These are phyloP conservation scores for Malassezia globosa DNA, from an alignment of 1,284 basidiomycete genomes.

Conservation along the genomic window DNA sequence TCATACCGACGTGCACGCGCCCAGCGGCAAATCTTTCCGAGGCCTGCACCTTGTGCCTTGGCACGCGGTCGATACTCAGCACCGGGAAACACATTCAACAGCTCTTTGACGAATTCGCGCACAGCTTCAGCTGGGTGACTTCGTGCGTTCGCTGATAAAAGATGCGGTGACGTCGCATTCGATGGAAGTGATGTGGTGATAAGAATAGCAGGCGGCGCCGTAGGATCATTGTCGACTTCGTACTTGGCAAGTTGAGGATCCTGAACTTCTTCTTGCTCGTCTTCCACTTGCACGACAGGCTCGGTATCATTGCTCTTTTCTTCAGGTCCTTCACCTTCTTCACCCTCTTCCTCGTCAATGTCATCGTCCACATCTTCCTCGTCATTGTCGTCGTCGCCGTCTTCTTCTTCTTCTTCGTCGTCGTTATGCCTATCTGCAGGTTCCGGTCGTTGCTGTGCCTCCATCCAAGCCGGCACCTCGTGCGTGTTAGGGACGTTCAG, in stretches of 20 bases:
- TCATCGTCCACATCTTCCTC: background rate
- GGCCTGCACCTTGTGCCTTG: slow-evolving; percentile 83
- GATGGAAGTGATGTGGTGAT: slow-evolving; percentile 44
- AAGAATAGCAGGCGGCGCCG: slow-evolving; percentile 34
- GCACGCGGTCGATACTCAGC: slow-evolving; percentile 82
- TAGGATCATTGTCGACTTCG: slow-evolving; percentile 31
- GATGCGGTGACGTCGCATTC: slow-evolving; percentile 33
- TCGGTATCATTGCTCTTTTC: slow-evolving; percentile 19
- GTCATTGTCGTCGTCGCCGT: slow-evolving; percentile 22
- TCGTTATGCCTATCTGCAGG: background rate
- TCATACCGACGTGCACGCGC: slow-evolving; percentile 75
- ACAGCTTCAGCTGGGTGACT: slow-evolving; percentile 48
- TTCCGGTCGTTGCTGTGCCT: background rate
- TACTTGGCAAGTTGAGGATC: slow-evolving; percentile 20
- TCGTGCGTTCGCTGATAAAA: slow-evolving; percentile 53
- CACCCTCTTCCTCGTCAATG: slow-evolving; percentile 18
- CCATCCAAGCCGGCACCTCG: slow-evolving; percentile 49
- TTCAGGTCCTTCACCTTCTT: slow-evolving; percentile 16
- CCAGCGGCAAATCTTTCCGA: slow-evolving; percentile 88
- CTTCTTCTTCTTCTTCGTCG: slow-evolving; percentile 12
- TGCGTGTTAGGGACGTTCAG: slow-evolving; percentile 44
- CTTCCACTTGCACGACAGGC: background rate
- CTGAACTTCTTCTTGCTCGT: slow-evolving; percentile 17
- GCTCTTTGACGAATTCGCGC: slow-evolving; percentile 61
- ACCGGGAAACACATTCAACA: slow-evolving; percentile 83